Percentiles rank a stretch among this genome's conserved stretches.
These are phyloP conservation scores for Penicillium goetzii DNA, from an alignment of 495 filamentous ascomycete genomes.

Conservation along the genomic window DNA sequence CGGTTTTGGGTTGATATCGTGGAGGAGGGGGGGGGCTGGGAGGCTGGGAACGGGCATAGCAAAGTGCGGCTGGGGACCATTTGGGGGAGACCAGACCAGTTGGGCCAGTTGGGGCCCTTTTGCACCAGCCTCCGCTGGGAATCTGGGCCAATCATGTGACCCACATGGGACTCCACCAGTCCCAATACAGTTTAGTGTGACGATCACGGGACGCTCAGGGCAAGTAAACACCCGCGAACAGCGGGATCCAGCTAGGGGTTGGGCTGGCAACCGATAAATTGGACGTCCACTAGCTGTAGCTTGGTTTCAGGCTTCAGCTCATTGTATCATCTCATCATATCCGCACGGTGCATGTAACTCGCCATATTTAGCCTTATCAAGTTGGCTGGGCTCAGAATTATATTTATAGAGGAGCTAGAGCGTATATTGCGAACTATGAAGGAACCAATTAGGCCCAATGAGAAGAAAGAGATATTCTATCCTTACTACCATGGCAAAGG, in stretches of 20 bases:
- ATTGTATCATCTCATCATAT: neutral
- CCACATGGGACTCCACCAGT: slow-evolving; percentile 24
- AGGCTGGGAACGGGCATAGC: slow-evolving; percentile 46
- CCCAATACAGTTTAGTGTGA: slow-evolving; percentile 34
- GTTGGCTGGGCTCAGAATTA: neutral
- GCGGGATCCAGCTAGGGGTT: slow-evolving; percentile 20
- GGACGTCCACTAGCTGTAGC: neutral
- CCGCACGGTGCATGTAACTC: neutral
- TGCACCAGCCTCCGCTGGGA: slow-evolving; percentile 38
- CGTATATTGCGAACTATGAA: neutral
- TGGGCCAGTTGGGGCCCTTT: neutral
- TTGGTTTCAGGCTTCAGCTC: slow-evolving; percentile 12
- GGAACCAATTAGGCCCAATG: neutral
- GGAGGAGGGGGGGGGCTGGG: slow-evolving; percentile 46
- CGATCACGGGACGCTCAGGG: slow-evolving; percentile 37
- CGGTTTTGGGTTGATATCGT: slow-evolving; percentile 35
- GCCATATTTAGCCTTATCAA: neutral
- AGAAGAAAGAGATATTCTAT: neutral
- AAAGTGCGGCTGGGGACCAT: slow-evolving; percentile 27
- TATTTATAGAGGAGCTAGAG: neutral
- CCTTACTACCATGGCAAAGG: neutral
- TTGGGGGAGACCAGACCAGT: neutral
- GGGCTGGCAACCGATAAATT: slow-evolving; percentile 35
- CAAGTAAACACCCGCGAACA: slow-evolving; percentile 45
- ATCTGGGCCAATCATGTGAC: slow-evolving; percentile 22